Evolutionary conservation across 1,284 basidiomycete genomes (phyloP), one percentile per base, ranked within the genome.

Genomic region (Moniliophthora roreri): DNA sequence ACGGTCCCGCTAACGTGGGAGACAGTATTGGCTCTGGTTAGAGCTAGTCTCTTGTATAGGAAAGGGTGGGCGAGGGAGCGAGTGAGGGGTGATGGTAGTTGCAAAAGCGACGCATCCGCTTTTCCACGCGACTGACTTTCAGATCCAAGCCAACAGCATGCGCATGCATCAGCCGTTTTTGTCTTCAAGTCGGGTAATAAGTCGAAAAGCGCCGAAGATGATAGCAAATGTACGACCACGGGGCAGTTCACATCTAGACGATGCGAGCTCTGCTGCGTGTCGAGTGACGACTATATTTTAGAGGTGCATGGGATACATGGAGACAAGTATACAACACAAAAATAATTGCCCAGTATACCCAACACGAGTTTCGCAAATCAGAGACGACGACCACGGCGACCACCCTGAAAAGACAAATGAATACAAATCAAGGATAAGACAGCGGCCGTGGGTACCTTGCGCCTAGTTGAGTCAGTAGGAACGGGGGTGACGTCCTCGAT

Each of bases 321-420:
- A 32, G 11, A 32, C 28, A 32, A 20, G 39, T 38, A 21, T 39
- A 28, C 26, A 32, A 28, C 26, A 41, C 41, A 32, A 7, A 24
- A 15, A 41, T 16, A 32, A 40, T 26, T 21, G 16, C 18, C 15
- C 13, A 20, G 4, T 9, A 10, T 10, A 16, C 21, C 10, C 47
- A 21, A 47, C 11, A 37, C 3, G 7, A 20, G 28, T 16, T 23
- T 2, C 16, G 48, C 28, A 11, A 32, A 77, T 84, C 78, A 90
- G 65, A 98, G 87, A 89, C 96, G 93, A 72, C 95, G 93, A 95
- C 96, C 96, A 81, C 96, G 95, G 67, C 96, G 93, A 96, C 96
- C 96, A 89, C 96, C 96, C 95, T 32, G 95, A 58, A 28, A 49
- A 44, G 11, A 50, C 57, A n/a, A 62, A 52, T 41, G 21, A 55